Base-by-base conservation (phyloP, 2,329 filamentous ascomycete genomes). In the Phyllosticta citriasiana region DNA sequence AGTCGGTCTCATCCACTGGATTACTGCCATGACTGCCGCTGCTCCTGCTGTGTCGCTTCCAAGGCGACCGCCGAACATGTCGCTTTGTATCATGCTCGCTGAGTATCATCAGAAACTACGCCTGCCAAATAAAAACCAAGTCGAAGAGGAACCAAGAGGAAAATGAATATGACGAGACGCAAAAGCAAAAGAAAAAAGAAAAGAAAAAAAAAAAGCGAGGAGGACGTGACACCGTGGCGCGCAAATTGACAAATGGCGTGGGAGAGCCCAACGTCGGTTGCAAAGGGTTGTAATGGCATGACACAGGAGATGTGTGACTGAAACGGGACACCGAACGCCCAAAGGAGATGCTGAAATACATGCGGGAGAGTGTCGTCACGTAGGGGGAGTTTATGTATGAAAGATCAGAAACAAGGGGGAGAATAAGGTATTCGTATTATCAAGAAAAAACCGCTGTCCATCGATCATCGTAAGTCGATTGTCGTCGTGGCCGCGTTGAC, bases 1-100 rank as follows among this genome's bases (percentile, higher is more conserved):
- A n/a, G 40, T 47, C 40, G 40, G 6, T 47, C 16, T 47, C 40
- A 47, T 47, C 14, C 40, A 8, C 40, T n/a, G n/a, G 40, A 47
- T 14, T 47, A n/a, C 40, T 47, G 40, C 40, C 40, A 47, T 47
- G 40, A 47, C 40, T 47, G 19, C 19, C 19, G 19, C 19, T 22
- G 40, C 40, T 47, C 40, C 40, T 47, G 40, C 14, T 47, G 16
- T 47, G n/a, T 47, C 40, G 40, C 40, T 16, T 14, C 40, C 40
- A 47, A 47, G 40, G 40, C 16, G 40, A 47, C 40, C 58, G 58
- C 59, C 59, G 59, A 57, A 57, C 59, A 61, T 61, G 59, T 54
- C 47, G 54, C 55, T 61, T n/a, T 47, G 40, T 57, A 35, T 53
- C 59, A 69, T 59, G 66, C 57, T n/a, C 71, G 69, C 53, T 71